Conservation (phyloP, 148 eudicot genomes). For the Spergularia bocconei region DNA sequence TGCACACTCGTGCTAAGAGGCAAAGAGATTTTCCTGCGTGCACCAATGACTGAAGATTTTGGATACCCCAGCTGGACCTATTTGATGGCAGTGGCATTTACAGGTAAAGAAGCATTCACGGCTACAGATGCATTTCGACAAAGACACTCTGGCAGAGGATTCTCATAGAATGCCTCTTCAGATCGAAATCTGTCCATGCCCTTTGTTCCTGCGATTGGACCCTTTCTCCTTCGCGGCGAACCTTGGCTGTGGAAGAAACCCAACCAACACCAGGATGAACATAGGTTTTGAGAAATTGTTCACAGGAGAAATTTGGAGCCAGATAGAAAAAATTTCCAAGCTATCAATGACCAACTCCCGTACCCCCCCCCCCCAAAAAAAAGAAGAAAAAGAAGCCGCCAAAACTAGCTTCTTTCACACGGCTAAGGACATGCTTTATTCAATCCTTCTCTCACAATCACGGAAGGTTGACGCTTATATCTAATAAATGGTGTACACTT, state of each 20-base stretch:
- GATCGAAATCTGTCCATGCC: slow-evolving; percentile 88
- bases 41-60: neutral
- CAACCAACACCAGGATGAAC: neutral
- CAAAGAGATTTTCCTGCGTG: neutral
- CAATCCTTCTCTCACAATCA: too few relatives aligned
- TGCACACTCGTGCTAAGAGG: neutral
- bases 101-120: neutral
- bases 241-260: slow-evolving; percentile 64
- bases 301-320: neutral
- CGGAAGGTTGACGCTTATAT: too few relatives aligned
- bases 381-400: too few relatives aligned
- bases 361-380: too few relatives aligned
- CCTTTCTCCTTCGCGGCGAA: slow-evolving; percentile 86
- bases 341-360: too few relatives aligned
- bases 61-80: slow-evolving; percentile 2
- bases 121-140: slow-evolving; percentile 37
- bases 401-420: too few relatives aligned
- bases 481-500: too few relatives aligned
- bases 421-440: too few relatives aligned
- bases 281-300: neutral
- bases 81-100: slow-evolving; percentile 25
- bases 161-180: slow-evolving; percentile 92
- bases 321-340: neutral
- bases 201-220: slow-evolving; percentile 86
- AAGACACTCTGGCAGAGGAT: slow-evolving; percentile 91